Percentiles rank a stretch among this genome's conserved stretches.
Evolutionary conservation across 2,329 filamentous ascomycete species (phyloP).

Genomic region (Sporothrix curviconia): DNA sequence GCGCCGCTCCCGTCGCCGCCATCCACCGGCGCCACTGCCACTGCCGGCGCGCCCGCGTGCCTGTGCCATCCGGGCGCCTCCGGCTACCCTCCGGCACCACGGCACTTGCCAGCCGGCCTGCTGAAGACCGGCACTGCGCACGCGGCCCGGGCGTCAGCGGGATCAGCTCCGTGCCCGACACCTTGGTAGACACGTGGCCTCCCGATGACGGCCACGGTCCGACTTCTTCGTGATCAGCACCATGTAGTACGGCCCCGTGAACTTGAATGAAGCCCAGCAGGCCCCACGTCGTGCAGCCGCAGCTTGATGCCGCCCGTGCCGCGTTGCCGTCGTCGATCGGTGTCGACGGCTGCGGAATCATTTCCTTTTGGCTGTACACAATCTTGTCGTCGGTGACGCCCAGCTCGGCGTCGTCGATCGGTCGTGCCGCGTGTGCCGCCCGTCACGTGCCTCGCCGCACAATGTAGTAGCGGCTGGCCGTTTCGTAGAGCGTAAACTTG

Average conservation of each 20-base stretch:
- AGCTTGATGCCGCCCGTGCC: slow-evolving; percentile 82
- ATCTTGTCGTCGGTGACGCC: slow-evolving; percentile 90
- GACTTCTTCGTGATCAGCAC: slow-evolving; percentile 91
- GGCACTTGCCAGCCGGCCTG: neutral
- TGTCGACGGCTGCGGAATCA: slow-evolving; percentile 87
- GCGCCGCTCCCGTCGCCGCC: neutral
- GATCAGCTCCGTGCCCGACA: slow-evolving; percentile 88
- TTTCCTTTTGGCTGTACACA: slow-evolving; percentile 84
- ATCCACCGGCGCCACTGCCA: neutral
- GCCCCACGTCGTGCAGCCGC: slow-evolving; percentile 86
- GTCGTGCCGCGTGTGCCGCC: slow-evolving; percentile 83
- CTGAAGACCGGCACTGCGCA: slow-evolving; percentile 26
- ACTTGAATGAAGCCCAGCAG: slow-evolving; percentile 90
- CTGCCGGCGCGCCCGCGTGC: neutral
- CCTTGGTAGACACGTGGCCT: slow-evolving; percentile 93
- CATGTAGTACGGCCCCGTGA: slow-evolving; percentile 97
- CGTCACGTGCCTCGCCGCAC: slow-evolving; percentile 85
- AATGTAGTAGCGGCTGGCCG: slow-evolving; percentile 85
- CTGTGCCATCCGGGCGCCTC: no score
- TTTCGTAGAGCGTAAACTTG: slow-evolving; percentile 97
- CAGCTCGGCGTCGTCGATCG: slow-evolving; percentile 70
- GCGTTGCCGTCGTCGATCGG: slow-evolving; percentile 91
- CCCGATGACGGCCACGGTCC: slow-evolving; percentile 90
- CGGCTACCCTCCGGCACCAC: no score
- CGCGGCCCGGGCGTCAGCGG: slow-evolving; percentile 73